Conservation (phyloP, 2,329 filamentous ascomycete species). For the Periglandula ipomoeae region DNA sequence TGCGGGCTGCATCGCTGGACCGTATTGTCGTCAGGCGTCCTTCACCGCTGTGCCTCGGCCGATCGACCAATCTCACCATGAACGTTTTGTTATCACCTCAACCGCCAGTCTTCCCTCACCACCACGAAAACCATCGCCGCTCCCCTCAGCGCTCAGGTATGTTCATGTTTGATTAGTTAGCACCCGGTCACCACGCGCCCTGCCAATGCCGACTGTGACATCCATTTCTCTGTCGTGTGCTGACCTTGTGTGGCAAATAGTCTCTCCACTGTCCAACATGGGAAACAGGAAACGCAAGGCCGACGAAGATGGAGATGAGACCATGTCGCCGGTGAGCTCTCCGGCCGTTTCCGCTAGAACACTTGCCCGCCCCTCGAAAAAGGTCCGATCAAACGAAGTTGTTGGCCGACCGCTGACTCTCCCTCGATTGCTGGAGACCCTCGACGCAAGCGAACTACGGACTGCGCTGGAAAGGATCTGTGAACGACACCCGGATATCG, state of each 20-base stretch:
- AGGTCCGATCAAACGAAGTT: constrained; percentile 54
- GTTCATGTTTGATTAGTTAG: constrained; percentile 18
- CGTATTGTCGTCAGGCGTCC: not conserved
- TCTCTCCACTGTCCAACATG: constrained; percentile 44
- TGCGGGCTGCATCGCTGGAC: not conserved
- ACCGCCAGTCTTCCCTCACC: constrained; percentile 48
- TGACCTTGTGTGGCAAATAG: constrained; percentile 13
- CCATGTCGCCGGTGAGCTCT: constrained; percentile 75
- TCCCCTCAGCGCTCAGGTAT: constrained; percentile 48
- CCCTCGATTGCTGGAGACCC: constrained; percentile 80
- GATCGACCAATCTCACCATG: constrained; percentile 33
- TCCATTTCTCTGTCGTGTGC: not conserved
- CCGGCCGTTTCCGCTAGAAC: constrained; percentile 64
- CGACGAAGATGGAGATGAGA: constrained; percentile 73
- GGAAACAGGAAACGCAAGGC: constrained; percentile 74
- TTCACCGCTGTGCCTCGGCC: not conserved
- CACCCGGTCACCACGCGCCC: no score
- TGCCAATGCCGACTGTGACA: no score
- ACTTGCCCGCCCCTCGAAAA: constrained; percentile 59
- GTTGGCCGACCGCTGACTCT: constrained; percentile 45
- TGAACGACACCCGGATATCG: constrained; percentile 78
- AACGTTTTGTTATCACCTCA: constrained; percentile 54
- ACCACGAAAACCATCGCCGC: constrained; percentile 45
- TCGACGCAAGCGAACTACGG: constrained; percentile 77
- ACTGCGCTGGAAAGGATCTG: constrained; percentile 84